Evolutionary conservation across 2,329 filamentous ascomycete genomes (phyloP).

Genomic region (Colletotrichum filicis): DNA sequence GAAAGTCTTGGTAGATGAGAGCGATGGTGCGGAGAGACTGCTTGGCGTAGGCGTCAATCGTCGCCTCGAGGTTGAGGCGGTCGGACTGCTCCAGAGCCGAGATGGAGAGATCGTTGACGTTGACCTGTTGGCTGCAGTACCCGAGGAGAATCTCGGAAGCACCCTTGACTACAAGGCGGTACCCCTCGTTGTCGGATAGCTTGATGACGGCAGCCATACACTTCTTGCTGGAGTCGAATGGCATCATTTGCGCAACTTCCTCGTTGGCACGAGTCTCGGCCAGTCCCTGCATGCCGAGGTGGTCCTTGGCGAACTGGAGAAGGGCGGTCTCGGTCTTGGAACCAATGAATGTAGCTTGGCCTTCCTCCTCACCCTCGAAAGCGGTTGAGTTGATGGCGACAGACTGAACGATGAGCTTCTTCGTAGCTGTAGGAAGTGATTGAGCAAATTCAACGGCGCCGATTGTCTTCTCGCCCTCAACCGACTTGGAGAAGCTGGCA

Average conservation of each 20-base stretch:
- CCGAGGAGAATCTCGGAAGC: slow-evolving; percentile 66
- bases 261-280: slow-evolving; percentile 58
- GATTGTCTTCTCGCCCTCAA: slow-evolving; percentile 40
- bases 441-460: slow-evolving; percentile 38
- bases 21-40: slow-evolving; percentile 82
- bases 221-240: slow-evolving; percentile 65
- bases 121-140: slow-evolving; percentile 51
- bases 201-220: slow-evolving; percentile 67
- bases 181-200: slow-evolving; percentile 52
- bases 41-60: slow-evolving; percentile 69
- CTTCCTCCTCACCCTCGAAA: slow-evolving; percentile 62
- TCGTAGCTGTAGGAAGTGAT: slow-evolving; percentile 40
- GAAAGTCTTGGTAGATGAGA: slow-evolving; percentile 79
- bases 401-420: slow-evolving; percentile 52
- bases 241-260: slow-evolving; percentile 60
- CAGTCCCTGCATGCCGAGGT: slow-evolving; percentile 60
- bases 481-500: slow-evolving; percentile 46
- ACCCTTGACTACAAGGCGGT: slow-evolving; percentile 65
- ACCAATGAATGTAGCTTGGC: slow-evolving; percentile 59
- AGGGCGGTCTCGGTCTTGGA: slow-evolving; percentile 69
- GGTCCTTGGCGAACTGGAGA: slow-evolving; percentile 59
- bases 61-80: slow-evolving; percentile 60
- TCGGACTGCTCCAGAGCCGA: slow-evolving; percentile 55
- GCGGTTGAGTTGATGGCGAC: slow-evolving; percentile 68
- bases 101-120: slow-evolving; percentile 64